These are phyloP conservation scores for Lactarius akahatsu DNA, from an alignment of 768 basidiomycete species.

Conservation along the genomic window DNA sequence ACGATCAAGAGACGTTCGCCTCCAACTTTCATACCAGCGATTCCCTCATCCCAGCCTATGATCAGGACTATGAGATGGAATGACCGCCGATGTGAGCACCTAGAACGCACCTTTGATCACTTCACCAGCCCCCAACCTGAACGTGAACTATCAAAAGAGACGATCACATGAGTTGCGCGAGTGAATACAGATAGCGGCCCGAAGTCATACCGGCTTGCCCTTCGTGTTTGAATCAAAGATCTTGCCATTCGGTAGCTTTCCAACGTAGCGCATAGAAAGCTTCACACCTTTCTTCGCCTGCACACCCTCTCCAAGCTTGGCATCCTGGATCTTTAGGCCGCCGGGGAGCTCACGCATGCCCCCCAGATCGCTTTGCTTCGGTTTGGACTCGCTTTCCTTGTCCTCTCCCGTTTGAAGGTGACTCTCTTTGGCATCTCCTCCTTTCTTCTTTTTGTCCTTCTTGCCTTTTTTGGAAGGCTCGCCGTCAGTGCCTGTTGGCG, in stretches of 20 bases:
- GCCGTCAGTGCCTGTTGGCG: slow-evolving; percentile 32
- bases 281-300: slow-evolving; percentile 83
- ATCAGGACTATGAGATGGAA: neutral
- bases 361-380: slow-evolving; percentile 38
- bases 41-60: slow-evolving; percentile 86
- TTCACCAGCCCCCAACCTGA: slow-evolving; percentile 80
- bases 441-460: slow-evolving; percentile 41
- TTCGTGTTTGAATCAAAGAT: slow-evolving; percentile 78
- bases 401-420: slow-evolving; percentile 26
- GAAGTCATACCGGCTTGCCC: slow-evolving; percentile 73
- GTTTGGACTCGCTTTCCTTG: slow-evolving; percentile 29
- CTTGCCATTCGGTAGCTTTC: slow-evolving; percentile 77
- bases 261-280: slow-evolving; percentile 88
- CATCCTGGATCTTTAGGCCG: slow-evolving; percentile 76
- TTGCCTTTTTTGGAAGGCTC: slow-evolving; percentile 35
- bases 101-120: slow-evolving; percentile 77
- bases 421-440: slow-evolving; percentile 32
- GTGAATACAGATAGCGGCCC: slow-evolving; percentile 12
- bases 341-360: slow-evolving; percentile 51
- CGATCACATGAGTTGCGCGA: slow-evolving; percentile 17
- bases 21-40: slow-evolving; percentile 88
- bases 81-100: slow-evolving; percentile 11
- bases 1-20: slow-evolving; percentile 83
- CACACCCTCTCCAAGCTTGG: slow-evolving; percentile 79
- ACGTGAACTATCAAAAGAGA: slow-evolving; percentile 53